Percentiles rank a stretch among this genome's conserved stretches.
These are phyloP conservation scores for Hebeloma cylindrosporum DNA, from an alignment of 768 basidiomycete species.

Conservation along the genomic window DNA sequence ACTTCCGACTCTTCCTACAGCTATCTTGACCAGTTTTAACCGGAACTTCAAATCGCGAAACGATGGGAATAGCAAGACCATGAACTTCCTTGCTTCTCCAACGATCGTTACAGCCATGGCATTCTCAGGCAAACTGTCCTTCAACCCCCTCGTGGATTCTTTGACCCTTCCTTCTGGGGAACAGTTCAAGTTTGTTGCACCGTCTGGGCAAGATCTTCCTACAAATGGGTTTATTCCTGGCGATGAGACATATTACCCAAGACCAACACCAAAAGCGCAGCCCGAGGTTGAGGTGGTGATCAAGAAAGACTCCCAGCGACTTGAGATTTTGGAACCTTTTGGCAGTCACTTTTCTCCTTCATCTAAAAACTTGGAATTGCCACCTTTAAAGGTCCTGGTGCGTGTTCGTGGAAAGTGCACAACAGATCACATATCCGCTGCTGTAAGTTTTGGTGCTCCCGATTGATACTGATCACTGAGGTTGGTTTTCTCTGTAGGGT, in stretches of 20 bases:
- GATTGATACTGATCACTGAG: neutral
- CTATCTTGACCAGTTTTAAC: conserved; percentile 97
- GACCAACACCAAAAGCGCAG: conserved; percentile 68
- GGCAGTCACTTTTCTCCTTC: conserved; percentile 63
- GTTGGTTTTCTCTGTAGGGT: conserved; percentile 49
- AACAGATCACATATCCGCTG: conserved; percentile 97
- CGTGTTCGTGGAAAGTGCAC: conserved; percentile 98
- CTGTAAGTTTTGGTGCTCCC: conserved; percentile 47
- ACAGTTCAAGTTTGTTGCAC: conserved; percentile 82
- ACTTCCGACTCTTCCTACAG: conserved; percentile 38
- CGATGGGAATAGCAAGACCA: conserved; percentile 90
- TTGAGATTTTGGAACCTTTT: conserved; percentile 89
- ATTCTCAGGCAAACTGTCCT: conserved; percentile 89
- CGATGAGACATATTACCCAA: conserved; percentile 73
- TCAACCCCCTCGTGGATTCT: conserved; percentile 88
- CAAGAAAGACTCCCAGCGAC: conserved; percentile 71
- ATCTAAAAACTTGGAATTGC: conserved; percentile 67
- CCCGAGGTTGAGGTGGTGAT: conserved; percentile 80
- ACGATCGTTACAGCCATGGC: conserved; percentile 98
- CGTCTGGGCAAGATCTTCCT: conserved; percentile 84
- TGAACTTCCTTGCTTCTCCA: conserved; percentile 98
- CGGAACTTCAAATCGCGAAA: conserved; percentile 89
- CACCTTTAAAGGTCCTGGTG: conserved; percentile 81
- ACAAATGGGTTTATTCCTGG: conserved; percentile 78
- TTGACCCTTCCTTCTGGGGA: conserved; percentile 66